These are phyloP conservation scores for Pelargonium hybrid DNA, from an alignment of 441 rosid genomes.

Conservation along the genomic window DNA sequence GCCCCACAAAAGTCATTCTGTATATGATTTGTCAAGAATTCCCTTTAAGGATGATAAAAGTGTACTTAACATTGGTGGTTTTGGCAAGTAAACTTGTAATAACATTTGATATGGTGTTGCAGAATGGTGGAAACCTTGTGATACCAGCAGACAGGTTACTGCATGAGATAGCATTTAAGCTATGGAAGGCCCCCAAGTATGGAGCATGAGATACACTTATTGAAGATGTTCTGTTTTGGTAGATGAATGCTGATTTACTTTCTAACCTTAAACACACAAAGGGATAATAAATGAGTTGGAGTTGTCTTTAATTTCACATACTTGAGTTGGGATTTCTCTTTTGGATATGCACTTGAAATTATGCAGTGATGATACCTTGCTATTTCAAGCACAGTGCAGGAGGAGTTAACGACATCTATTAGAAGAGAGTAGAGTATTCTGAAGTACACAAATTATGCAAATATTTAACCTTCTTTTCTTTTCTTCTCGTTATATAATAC, in stretches of 20 bases:
- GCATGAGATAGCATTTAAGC: conserved; percentile 90
- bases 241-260: background rate
- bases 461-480: conserved; percentile 1
- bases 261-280: background rate
- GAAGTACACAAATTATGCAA: background rate
- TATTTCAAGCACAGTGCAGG: too few relatives aligned
- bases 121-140: conserved; percentile 63
- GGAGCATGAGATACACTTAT: conserved; percentile 48
- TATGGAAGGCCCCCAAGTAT: conserved; percentile 94
- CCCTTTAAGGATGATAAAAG: background rate
- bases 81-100: background rate
- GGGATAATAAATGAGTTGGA: background rate
- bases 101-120: conserved; percentile 13
- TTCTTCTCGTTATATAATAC: too few relatives aligned
- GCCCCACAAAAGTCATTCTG: background rate
- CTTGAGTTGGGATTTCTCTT: too few relatives aligned
- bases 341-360: too few relatives aligned
- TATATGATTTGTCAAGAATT: background rate
- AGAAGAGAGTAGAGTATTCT: background rate
- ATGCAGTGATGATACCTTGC: too few relatives aligned
- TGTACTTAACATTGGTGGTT: background rate
- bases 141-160: conserved; percentile 83
- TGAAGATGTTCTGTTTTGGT: too few relatives aligned
- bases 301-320: background rate
- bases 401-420: too few relatives aligned